phyloP scores from a whole-genome alignment of 78 protist species.

The Neovahlkampfia damariscottae region DNA sequence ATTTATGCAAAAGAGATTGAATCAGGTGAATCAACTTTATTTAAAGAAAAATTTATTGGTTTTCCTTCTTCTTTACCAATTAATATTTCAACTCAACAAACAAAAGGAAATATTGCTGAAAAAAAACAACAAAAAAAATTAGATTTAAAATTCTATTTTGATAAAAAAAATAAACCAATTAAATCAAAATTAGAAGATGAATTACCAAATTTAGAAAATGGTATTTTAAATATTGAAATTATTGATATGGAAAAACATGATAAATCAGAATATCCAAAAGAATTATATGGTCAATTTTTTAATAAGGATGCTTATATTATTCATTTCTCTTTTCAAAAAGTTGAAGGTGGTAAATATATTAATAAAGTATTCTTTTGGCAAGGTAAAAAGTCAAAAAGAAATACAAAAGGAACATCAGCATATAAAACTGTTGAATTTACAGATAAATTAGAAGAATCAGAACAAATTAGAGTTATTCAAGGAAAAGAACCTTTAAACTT shows the following conservation, averaged over 20 bases:
- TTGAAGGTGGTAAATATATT: background rate
- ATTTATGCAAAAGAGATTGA: background rate
- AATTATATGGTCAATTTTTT: background rate
- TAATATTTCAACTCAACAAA: background rate
- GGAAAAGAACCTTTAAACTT: background rate
- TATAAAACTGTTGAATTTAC: background rate
- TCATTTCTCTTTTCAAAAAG: background rate
- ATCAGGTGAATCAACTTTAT: background rate
- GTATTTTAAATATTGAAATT: background rate
- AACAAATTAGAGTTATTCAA: background rate
- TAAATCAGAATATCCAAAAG: background rate
- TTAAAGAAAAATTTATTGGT: background rate
- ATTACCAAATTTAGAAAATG: too few species aligned
- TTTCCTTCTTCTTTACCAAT: background rate
- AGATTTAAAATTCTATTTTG: background rate
- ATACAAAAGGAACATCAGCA: background rate
- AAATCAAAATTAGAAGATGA: background rate
- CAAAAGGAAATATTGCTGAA: background rate
- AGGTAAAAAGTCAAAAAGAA: background rate
- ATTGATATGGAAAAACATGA: background rate
- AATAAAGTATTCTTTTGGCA: background rate
- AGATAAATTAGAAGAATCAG: background rate
- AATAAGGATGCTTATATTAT: background rate
- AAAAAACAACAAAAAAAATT: background rate
- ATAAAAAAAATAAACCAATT: background rate